Evolutionary conservation across 23 red algal species (phyloP).

Genomic region (Gracilariopsis chorda): DNA sequence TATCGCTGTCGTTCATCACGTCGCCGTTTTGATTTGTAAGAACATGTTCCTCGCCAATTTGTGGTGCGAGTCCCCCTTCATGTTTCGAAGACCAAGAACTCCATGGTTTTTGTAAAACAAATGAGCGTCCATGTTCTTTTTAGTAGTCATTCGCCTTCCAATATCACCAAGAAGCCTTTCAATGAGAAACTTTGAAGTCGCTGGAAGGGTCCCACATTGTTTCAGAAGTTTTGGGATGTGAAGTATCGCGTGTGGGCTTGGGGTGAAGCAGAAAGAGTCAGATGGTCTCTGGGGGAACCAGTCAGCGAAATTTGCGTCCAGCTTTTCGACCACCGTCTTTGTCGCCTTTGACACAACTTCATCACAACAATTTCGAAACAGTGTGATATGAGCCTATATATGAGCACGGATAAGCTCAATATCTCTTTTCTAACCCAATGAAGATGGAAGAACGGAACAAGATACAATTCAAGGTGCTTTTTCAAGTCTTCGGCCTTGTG

Average conservation of each 20-base stretch:
- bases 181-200: background rate
- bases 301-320: background rate
- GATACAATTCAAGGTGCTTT: background rate
- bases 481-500: background rate
- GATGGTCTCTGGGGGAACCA: background rate
- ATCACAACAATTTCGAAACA: background rate
- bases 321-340: background rate
- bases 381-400: background rate
- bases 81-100: background rate
- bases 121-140: background rate
- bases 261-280: background rate
- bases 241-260: background rate
- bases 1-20: no score
- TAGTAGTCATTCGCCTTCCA: background rate
- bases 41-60: no score
- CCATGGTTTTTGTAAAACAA: slow-evolving; percentile 6
- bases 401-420: background rate
- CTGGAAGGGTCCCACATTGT: background rate
- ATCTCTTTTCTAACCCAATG: background rate
- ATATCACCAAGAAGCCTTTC: background rate
- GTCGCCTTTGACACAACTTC: no score
- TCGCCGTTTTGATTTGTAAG: no score
- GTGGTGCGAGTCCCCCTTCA: no score
- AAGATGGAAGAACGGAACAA: background rate
- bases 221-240: background rate